A percentile compares a stretch with the other conserved stretches of the same genome.
These are phyloP conservation scores for Globisporangium nodosum DNA, from an alignment of 352 stramenopile species.

Conservation along the genomic window DNA sequence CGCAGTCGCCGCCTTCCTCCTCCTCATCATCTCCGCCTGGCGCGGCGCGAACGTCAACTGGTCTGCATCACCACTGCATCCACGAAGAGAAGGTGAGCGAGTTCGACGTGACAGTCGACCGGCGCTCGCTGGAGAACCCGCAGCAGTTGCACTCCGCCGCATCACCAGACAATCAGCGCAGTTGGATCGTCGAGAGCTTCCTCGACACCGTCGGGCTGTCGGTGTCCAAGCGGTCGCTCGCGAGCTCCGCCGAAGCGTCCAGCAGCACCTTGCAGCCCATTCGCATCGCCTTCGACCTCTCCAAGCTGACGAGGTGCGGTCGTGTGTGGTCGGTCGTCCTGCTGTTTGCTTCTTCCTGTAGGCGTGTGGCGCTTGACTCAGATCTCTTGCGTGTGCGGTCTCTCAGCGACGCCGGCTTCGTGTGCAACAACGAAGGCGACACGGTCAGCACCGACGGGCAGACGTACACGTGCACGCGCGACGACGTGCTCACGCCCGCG, in stretches of 20 bases:
- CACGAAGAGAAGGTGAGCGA: constrained; percentile 57
- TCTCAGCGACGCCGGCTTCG: constrained; percentile 51
- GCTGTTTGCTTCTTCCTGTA: background rate
- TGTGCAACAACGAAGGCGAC: constrained; percentile 46
- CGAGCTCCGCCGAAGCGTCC: constrained; percentile 5
- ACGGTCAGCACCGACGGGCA: constrained; percentile 42
- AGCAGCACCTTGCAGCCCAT: constrained; percentile 51
- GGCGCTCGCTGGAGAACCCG: constrained; percentile 21
- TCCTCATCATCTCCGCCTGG: background rate
- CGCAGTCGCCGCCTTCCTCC: background rate
- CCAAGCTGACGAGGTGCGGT: constrained; percentile 50
- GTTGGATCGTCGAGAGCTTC: constrained; percentile 30
- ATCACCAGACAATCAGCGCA: constrained; percentile 4
- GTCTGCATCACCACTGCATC: constrained; percentile 42
- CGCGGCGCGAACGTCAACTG: background rate
- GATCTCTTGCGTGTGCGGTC: no score
- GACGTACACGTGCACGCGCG: constrained; percentile 39
- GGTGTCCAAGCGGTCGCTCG: constrained; percentile 5
- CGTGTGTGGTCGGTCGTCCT: background rate
- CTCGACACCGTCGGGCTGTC: constrained; percentile 32
- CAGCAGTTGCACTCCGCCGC: constrained; percentile 19
- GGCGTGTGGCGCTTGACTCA: background rate
- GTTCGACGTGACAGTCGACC: constrained; percentile 43
- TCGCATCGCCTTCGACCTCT: constrained; percentile 75
- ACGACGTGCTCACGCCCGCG: constrained; percentile 54